phyloP scores from a whole-genome alignment of 2,329 filamentous ascomycete genomes.

The Fusarium sulawesiense region DNA sequence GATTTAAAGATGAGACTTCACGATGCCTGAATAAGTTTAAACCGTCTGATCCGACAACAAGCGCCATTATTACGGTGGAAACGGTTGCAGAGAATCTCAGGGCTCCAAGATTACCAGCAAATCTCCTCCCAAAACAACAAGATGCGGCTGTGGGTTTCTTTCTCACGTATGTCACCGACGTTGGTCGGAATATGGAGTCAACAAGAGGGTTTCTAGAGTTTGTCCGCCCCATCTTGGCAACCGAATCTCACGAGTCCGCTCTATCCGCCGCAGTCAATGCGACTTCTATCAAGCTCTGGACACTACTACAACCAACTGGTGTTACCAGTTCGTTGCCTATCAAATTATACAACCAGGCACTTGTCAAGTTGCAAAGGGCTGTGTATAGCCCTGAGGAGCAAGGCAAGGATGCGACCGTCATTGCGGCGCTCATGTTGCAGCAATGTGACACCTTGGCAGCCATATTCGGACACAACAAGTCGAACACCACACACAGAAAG shows the following conservation, averaged over 20 bases:
- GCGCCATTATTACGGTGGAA: too few relatives aligned
- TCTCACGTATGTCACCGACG: slow-evolving; percentile 24
- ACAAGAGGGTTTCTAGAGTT: slow-evolving; percentile 32
- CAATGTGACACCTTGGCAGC: slow-evolving; percentile 25
- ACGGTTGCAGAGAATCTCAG: too few relatives aligned
- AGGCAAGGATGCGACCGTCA: slow-evolving; percentile 5
- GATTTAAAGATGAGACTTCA: slow-evolving; percentile 24
- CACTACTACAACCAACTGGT: not conserved
- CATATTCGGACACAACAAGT: not conserved
- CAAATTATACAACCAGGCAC: slow-evolving; percentile 3
- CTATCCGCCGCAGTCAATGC: slow-evolving; percentile 11
- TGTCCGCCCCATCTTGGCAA: slow-evolving; percentile 10
- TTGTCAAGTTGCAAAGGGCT: slow-evolving; percentile 8
- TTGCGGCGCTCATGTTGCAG: slow-evolving; percentile 27
- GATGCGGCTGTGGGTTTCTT: slow-evolving; percentile 28
- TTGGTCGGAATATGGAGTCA: slow-evolving; percentile 27
- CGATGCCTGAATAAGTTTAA: not conserved
- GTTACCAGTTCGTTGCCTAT: accelerated
- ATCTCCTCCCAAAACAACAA: not conserved
- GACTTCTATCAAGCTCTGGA: slow-evolving; percentile 13
- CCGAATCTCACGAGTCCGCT: slow-evolving; percentile 4
- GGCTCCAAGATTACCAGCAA: accelerated
- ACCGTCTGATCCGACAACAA: accelerated
- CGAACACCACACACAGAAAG: slow-evolving; percentile 14
- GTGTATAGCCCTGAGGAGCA: not conserved